phyloP scores from a whole-genome alignment of 352 stramenopile genomes.

The Globisporangium yorkense region DNA sequence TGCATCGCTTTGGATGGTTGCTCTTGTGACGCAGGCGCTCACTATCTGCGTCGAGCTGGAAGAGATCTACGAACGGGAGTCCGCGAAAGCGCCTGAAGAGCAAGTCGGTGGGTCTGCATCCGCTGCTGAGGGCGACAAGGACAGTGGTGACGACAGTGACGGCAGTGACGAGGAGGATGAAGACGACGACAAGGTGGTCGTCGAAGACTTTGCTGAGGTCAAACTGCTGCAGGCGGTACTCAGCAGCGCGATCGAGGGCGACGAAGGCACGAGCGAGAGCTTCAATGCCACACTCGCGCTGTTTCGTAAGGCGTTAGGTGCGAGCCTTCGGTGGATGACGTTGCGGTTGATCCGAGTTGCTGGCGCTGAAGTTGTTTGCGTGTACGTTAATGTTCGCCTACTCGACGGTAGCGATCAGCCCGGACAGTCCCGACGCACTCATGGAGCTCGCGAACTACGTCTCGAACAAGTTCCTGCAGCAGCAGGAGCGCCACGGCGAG shows the following conservation, averaged over 20 bases:
- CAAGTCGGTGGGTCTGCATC: background rate
- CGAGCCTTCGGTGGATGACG: background rate
- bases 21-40: conserved; percentile 11
- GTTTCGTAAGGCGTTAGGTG: conserved; percentile 52
- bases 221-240: conserved; percentile 67
- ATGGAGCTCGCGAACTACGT: conserved; percentile 78
- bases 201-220: conserved; percentile 42
- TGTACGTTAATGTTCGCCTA: background rate
- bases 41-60: conserved; percentile 27
- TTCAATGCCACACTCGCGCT: conserved; percentile 47
- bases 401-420: conserved; percentile 23
- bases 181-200: conserved; percentile 41
- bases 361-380: no score
- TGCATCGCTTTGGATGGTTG: no score
- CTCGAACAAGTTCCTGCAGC: conserved; percentile 33
- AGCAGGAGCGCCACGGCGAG: background rate
- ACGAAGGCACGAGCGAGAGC: conserved; percentile 14
- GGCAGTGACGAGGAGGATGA: conserved; percentile 18
- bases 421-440: conserved; percentile 52
- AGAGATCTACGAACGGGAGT: conserved; percentile 29
- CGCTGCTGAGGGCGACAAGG: background rate
- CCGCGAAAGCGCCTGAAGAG: conserved; percentile 5
- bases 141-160: background rate
- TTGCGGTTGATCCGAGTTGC: no score
- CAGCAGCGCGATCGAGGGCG: conserved; percentile 32